Base-by-base conservation (phyloP, 2,329 filamentous ascomycete genomes). In the Fusarium agapanthi region DNA sequence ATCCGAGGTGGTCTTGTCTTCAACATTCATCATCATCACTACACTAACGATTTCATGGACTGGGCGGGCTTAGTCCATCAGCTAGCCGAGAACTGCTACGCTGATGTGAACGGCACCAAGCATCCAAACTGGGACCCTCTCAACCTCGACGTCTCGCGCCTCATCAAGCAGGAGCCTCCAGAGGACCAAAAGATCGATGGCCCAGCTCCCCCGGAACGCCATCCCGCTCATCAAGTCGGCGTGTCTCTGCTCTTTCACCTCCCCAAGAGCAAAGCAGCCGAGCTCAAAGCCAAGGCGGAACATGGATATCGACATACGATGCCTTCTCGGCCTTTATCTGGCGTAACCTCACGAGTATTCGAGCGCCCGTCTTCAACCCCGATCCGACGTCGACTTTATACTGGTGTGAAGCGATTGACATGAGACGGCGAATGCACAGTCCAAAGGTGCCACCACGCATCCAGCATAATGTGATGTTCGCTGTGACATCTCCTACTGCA, bases 221-320 rank as follows among this genome's bases (percentile, higher is more conserved):
- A 84, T 55, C 77, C 80, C 0, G 76, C 66, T 13, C 80, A 80
- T 26, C 72, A 65, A 35, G 28, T 62, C 28, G 69, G 54, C 53
- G 45, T 74, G 4, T 78, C 68, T 3, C 75, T 84, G 0, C 77
- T 85, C 3, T 85, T 86, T 65, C 84, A 86, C 58, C 76, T 86
- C 0, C 82, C 84, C 6, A 81, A 81, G 68, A 85, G 83, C 74
- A 85, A 84, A 62, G 81, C 81, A 1, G 79, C 79, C 0, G 72
- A 80, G 54, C 73, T 86, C 9, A 86, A 86, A 65, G 71, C 67
- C 16, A 75, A 80, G 3, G 83, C 24, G 80, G 79, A 12, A 75
- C 76, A 2, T 85, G 84, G 83, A 79, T 86, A 38, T 86, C 84
- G 8, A 86, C 82, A 5, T 86, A 85, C 67, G 84, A 86, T 55